Base-by-base conservation (phyloP, 805 yeast species). In the Candida andamanensis region DNA sequence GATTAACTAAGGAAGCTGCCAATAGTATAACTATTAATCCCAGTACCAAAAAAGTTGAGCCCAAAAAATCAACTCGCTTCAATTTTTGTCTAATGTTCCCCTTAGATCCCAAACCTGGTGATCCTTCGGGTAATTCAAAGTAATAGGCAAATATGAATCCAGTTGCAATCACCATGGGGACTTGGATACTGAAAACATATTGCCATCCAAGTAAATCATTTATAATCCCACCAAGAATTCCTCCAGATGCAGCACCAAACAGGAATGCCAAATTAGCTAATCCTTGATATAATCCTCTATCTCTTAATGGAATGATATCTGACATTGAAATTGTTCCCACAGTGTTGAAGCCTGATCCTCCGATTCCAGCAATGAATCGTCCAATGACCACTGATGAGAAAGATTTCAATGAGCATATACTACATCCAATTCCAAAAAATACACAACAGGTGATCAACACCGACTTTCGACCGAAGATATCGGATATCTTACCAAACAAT, bases 271-370 rank as follows among this genome's bases (percentile, higher is more conserved):
- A 64, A 52, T 86, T 86, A 21, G 82, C 82, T 31, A 83, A 52
- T 0, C 96, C 96, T 51, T 87, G 96, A 54, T 75, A 85, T 18
- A 84, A 54, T 2, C 94, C 95, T 37, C 96, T 67, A 25, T 80
- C 75, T 34, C 92, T 67, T 39, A 82, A 68, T 2, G 92, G 78
- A 17, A 87, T 79, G 28, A 85, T 62, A 54, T 86, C 95, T 17
- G 85, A 75, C 45, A 81, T 71, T 2, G 87, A 70, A 36, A 86
- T 81, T 5, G 95, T 79, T 12, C 85, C 73, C 44, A 85, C 60
- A 0, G 89, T 70, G 30, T 80, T 75, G 48, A 86, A 72, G 1
- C 95, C 95, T 5, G 95, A 92, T n/a, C 95, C 95, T 9, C 95
- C 95, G 35, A 83, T 71, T 13, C 96, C 96, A 16, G 94, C 78